Evolutionary conservation across 2,329 filamentous ascomycete species (phyloP), one percentile per base, ranked within the genome.

Genomic region (Xylariaceae sp.): DNA sequence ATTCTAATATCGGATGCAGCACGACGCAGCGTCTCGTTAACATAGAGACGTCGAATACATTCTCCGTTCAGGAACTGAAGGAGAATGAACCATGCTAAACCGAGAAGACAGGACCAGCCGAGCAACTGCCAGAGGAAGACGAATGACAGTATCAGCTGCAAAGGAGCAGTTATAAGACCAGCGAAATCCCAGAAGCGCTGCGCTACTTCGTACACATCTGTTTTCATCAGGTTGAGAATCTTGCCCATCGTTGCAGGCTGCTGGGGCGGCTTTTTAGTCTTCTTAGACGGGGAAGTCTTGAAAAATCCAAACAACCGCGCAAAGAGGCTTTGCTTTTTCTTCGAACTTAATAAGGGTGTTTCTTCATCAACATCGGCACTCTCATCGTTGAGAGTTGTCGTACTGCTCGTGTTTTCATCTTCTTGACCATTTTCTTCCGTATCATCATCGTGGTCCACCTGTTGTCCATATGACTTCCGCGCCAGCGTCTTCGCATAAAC

Each of bases 131-230:
- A 91, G 6, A 92, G 86, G 4, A 96, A 80, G 10, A 85, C 75
- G 10, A 90, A 81, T 0, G 90, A 89, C 3, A 96, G 77, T 1
- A 91, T 69, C n/a, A 93, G 81, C 60, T 88, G 88, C 13, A 94
- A 73, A 0, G 92, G 92, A 62, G 88, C 89, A 2, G 87, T 87
- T 47, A 95, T 76, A 1, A 96, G 76, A n/a, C 79, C 79, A 1
- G 88, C 82, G 55, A 94, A 89, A 61, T 96, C 92, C 92, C 92
- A 96, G 67, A 96, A 94, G 49, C 89, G 78, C 68, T 93, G 90
- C 2, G 90, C 83, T 45, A 93, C 84, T 70, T 92, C 88, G 69
- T 93, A 94, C 0, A 88, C 89, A 71, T 94, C 90, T 60, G 82
- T 86, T 53, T 90, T 86, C 78, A 96, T 89, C 1, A 96, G 75